Evolutionary conservation across 306 rosid genomes (phyloP), one percentile per base, ranked within the genome.

Genomic region (Clitoria ternatea): DNA sequence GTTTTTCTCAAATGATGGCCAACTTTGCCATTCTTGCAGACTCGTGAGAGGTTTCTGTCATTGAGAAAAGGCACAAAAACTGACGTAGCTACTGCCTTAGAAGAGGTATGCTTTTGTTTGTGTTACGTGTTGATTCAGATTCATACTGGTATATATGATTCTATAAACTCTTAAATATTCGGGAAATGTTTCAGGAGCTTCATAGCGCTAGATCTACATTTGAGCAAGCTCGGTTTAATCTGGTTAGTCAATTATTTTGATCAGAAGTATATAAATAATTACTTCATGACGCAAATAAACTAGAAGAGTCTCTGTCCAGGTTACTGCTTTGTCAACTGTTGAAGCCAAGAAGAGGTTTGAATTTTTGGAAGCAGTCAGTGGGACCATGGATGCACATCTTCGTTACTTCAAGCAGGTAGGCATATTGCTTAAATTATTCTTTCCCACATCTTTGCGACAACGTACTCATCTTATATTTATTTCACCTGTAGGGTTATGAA

Each of bases 321-420:
- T 95, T 50, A 95, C 97, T 66, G 89, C 97, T 27, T 83, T 95
- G 82, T 91, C 99, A 66, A 88, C 66, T 77, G 97, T 91, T 83
- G 99, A 95, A 84, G 96, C 99, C 13, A 95, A 95, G 82, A 95
- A 95, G 79, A 91, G 99, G 81, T 95, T 95, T 69, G 96, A 95
- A 72, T 91, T 95, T 77, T 89, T 95, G 81, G 99, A 95, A 84
- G 99, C 99, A 19, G 97, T 95, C 76, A 95, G 99, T 77, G 99
- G 99, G 67, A 95, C 99, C 64, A 91, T 95, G 99, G 99, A 95
- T 71, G 99, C 99, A 0, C 99, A 95, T 83, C 96, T 95, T 74
- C 96, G 97, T 69, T 95, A 95, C 83, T 95, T 95, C 82, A 95
- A 95, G 82, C 99, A 95, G 93, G 99, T 86, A 55, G 64, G 69